phyloP scores from a whole-genome alignment of 1,284 basidiomycete genomes.

The Microbotryum violaceum region DNA sequence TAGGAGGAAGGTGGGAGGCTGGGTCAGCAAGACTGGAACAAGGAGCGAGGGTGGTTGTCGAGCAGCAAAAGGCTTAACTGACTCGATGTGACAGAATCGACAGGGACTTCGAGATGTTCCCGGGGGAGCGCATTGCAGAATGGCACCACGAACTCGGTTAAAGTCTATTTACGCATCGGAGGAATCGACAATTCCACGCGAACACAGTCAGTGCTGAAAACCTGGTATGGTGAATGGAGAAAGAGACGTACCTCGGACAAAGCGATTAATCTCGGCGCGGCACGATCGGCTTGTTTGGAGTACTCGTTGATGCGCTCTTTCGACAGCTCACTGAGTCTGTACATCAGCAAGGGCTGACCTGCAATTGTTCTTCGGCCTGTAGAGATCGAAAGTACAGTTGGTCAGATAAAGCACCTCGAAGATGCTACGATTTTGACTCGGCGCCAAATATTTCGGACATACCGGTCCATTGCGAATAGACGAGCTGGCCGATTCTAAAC shows the following conservation, averaged over 20 bases:
- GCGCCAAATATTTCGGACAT: slow-evolving; percentile 40
- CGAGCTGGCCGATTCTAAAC: slow-evolving; percentile 53
- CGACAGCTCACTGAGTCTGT: slow-evolving; percentile 47
- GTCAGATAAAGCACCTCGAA: no score
- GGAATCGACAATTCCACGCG: no score
- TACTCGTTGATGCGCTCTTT: slow-evolving; percentile 55
- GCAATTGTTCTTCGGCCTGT: no score
- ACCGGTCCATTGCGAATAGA: slow-evolving; percentile 68
- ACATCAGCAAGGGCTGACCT: no score
- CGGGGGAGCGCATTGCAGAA: slow-evolving; percentile 46
- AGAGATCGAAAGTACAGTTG: no score
- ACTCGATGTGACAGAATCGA: slow-evolving; percentile 57
- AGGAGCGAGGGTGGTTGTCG: not conserved
- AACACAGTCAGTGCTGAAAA: no score
- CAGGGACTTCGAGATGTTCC: slow-evolving; percentile 51
- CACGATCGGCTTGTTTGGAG: slow-evolving; percentile 50
- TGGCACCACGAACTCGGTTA: slow-evolving; percentile 57
- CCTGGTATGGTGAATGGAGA: not conserved
- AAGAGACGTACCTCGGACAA: slow-evolving; percentile 12
- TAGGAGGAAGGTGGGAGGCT: not conserved
- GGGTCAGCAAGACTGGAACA: not conserved
- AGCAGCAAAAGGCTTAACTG: not conserved
- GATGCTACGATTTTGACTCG: no score
- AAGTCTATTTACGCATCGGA: no score
- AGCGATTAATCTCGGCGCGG: slow-evolving; percentile 62